phyloP scores from a whole-genome alignment of 73 alveolate species.

The Paramecium tetraurelia region DNA sequence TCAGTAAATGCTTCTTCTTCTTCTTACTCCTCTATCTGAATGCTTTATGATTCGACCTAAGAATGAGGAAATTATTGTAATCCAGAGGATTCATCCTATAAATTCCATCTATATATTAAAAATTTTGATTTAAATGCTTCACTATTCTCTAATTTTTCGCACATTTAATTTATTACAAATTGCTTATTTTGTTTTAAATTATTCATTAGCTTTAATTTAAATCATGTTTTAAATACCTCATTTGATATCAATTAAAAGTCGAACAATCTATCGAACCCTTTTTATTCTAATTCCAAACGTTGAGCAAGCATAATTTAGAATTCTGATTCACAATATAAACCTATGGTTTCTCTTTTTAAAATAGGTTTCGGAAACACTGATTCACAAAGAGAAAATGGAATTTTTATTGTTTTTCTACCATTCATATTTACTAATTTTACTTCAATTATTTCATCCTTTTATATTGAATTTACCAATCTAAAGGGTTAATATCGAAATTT shows the following conservation, averaged over 20 bases:
- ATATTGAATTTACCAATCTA: neutral
- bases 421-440: neutral
- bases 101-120: neutral
- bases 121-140: neutral
- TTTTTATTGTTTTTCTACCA: neutral
- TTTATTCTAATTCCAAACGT: conserved; percentile 29
- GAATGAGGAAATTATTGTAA: neutral
- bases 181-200: neutral
- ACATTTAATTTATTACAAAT: neutral
- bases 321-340: conserved; percentile 28
- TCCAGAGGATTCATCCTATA: neutral
- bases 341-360: conserved; percentile 29
- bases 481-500: neutral
- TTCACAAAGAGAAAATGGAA: neutral
- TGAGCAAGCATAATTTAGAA: neutral
- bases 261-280: conserved; percentile 15
- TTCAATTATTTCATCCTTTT: neutral
- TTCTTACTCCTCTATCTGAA: neutral
- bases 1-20: neutral
- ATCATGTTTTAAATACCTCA: neutral
- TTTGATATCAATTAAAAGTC: neutral
- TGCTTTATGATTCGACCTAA: neutral
- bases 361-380: neutral
- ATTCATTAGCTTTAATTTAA: neutral
- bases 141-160: neutral